phyloP scores from a whole-genome alignment of 768 basidiomycete genomes.

The Leccinum broughii region DNA sequence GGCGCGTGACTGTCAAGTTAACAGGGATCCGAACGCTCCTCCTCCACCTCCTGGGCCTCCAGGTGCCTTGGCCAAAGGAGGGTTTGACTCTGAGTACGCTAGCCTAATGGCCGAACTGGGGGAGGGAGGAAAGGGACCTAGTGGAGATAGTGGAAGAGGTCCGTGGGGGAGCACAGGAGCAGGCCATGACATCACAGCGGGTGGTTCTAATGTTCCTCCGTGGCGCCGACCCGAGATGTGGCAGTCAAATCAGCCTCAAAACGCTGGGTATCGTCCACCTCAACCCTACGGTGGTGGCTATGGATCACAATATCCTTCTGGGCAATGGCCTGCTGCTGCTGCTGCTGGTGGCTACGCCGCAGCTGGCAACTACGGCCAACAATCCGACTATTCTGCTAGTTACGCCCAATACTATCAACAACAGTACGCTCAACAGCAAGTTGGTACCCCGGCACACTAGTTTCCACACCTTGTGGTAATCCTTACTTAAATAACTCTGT shows the following conservation, averaged over 20 bases:
- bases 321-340: slow-evolving; percentile 36
- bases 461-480: slow-evolving; percentile 25
- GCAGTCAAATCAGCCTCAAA: slow-evolving; percentile 61
- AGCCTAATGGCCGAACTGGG: slow-evolving; percentile 98
- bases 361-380: slow-evolving; percentile 39
- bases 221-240: slow-evolving; percentile 91
- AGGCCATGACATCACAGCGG: slow-evolving; percentile 52
- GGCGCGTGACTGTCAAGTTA: slow-evolving; percentile 96
- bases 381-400: slow-evolving; percentile 68
- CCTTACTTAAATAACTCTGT: slow-evolving; percentile 23
- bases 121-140: slow-evolving; percentile 64
- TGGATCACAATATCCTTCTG: slow-evolving; percentile 42
- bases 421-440: slow-evolving; percentile 80
- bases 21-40: slow-evolving; percentile 81
- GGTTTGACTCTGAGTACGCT: slow-evolving; percentile 97
- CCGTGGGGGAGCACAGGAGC: slow-evolving; percentile 70
- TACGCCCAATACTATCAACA: slow-evolving; percentile 88
- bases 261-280: slow-evolving; percentile 67
- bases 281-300: slow-evolving; percentile 56
- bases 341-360: slow-evolving; percentile 34
- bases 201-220: slow-evolving; percentile 80
- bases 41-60: slow-evolving; percentile 43
- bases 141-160: slow-evolving; percentile 53
- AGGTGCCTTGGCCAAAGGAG: slow-evolving; percentile 54
- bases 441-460: slow-evolving; percentile 43